Conservation (phyloP, 192 early-diverging fungal genomes). For the Linderina pennispora region DNA sequence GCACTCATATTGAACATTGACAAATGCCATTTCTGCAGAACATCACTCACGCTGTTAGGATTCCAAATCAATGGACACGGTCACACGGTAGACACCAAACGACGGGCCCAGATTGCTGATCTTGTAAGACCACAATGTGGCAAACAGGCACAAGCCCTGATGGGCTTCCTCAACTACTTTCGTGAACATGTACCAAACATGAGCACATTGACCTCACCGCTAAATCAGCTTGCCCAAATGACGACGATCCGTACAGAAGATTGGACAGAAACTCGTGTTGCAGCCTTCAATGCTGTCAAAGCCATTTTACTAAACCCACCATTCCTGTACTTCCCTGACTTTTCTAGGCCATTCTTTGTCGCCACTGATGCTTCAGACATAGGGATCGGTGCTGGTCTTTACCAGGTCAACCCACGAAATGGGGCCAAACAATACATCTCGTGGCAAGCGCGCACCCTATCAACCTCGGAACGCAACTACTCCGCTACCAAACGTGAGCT, state of each 20-base stretch:
- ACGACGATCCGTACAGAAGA: neutral
- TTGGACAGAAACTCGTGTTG: neutral
- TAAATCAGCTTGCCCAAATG: neutral
- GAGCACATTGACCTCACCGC: neutral
- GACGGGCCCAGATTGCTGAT: neutral
- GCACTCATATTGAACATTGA: neutral
- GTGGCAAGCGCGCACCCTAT: neutral
- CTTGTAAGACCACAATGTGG: neutral
- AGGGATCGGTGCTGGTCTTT: neutral
- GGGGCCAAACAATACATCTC: neutral
- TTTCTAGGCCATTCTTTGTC: neutral
- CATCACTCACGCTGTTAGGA: neutral
- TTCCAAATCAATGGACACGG: neutral
- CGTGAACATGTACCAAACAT: neutral
- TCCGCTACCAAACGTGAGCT: neutral
- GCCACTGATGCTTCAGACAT: slow-evolving; percentile 1
- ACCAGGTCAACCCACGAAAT: neutral
- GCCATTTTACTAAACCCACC: neutral
- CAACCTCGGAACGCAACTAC: neutral
- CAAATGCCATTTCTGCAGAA: neutral
- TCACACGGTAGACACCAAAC: neutral
- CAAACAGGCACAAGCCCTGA: neutral
- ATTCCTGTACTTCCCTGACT: neutral
- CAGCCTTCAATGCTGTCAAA: neutral
- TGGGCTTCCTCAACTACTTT: neutral